Conservation (phyloP, 2,329 filamentous ascomycete species). For the Neopestalotiopsis sp. region DNA sequence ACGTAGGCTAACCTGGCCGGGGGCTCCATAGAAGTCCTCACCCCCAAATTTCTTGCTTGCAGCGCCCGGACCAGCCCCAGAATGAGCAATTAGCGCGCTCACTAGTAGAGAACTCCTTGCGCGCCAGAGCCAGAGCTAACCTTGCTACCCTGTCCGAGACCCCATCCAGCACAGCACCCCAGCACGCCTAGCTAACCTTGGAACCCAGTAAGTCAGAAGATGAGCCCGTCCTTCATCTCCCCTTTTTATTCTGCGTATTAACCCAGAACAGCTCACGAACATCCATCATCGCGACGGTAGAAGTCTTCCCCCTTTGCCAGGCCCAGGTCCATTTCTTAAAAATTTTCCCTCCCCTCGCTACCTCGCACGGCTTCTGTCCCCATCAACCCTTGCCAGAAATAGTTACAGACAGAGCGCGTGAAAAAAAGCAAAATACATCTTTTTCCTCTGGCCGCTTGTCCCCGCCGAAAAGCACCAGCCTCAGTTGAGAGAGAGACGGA, state of each 20-base stretch:
- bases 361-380: not conserved
- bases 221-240: slow-evolving; percentile 18
- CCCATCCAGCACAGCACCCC: slow-evolving; percentile 9
- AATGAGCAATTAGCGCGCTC: slow-evolving; percentile 10
- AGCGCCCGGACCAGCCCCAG: slow-evolving; percentile 14
- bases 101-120: slow-evolving; percentile 10
- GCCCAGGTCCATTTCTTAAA: slow-evolving; percentile 10
- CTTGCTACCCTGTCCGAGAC: not conserved
- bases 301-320: slow-evolving; percentile 15
- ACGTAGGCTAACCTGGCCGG: not conserved
- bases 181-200: slow-evolving; percentile 12
- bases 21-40: not conserved
- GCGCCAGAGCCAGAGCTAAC: slow-evolving; percentile 10
- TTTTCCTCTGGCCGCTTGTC: not conserved
- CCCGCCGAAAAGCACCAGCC: slow-evolving; percentile 4
- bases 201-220: slow-evolving; percentile 15
- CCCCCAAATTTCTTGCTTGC: slow-evolving; percentile 14
- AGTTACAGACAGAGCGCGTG: not conserved
- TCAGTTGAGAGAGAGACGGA: not conserved
- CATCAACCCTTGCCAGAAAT: not conserved
- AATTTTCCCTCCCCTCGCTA: slow-evolving; percentile 5
- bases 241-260: slow-evolving; percentile 18
- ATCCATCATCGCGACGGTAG: slow-evolving; percentile 14
- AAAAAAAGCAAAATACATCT: not conserved
- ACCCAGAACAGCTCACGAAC: slow-evolving; percentile 13